phyloP scores from a whole-genome alignment of 2,329 filamentous ascomycete genomes.

The Exophiala sp. region DNA sequence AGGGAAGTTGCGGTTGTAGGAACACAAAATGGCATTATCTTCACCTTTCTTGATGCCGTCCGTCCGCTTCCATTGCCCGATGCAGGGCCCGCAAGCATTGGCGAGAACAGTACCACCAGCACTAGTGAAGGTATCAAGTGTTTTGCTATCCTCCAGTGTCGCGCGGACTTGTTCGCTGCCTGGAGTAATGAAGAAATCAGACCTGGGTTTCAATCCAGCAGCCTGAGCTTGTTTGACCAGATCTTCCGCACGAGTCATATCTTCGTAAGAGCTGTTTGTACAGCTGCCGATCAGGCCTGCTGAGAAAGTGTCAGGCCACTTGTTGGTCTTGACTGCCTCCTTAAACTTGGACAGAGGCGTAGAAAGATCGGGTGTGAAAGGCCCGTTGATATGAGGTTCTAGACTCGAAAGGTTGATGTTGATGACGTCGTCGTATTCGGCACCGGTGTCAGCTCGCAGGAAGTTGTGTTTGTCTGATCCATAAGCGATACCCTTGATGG shows the following conservation, averaged over 20 bases:
- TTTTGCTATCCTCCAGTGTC: constrained; percentile 84
- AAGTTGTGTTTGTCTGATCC: constrained; percentile 59
- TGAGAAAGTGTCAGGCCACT: constrained; percentile 87
- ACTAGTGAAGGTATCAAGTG: constrained; percentile 76
- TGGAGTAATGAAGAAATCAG: constrained; percentile 93
- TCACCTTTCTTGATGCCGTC: constrained; percentile 82
- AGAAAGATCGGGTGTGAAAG: constrained; percentile 92
- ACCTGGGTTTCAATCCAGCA: constrained; percentile 84
- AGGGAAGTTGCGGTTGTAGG: constrained; percentile 98
- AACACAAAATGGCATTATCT: constrained; percentile 89
- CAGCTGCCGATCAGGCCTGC: constrained; percentile 95
- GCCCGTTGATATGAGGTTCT: constrained; percentile 95
- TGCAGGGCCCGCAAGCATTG: constrained; percentile 87
- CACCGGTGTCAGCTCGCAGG: constrained; percentile 73
- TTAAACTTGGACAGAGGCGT: constrained; percentile 90
- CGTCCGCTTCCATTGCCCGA: constrained; percentile 87
- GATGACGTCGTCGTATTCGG: constrained; percentile 86
- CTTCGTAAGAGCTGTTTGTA: constrained; percentile 97
- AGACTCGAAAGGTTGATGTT: constrained; percentile 85
- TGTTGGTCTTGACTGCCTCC: constrained; percentile 73
- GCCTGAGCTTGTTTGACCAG: constrained; percentile 86
- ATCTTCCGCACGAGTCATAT: constrained; percentile 94
- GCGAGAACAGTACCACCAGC: constrained; percentile 87
- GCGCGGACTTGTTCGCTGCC: constrained; percentile 96
- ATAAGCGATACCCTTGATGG: constrained; percentile 61